Percentiles rank a stretch among this genome's conserved stretches.
Evolutionary conservation across 169 alveolate species (phyloP).

Genomic region (Blepharisma undulans): DNA sequence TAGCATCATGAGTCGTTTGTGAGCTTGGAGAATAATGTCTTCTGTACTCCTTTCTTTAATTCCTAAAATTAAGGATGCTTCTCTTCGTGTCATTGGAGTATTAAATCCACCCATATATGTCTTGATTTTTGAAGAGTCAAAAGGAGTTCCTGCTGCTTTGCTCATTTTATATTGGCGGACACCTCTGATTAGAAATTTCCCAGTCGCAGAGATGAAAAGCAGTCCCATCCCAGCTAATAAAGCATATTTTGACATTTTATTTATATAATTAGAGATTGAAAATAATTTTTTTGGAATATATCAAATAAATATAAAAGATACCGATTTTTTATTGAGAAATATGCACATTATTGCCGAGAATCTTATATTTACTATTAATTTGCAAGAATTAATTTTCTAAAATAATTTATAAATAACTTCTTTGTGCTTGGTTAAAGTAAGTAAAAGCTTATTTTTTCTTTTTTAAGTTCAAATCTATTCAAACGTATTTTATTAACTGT

Average conservation of each 20-base stretch:
- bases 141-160: neutral
- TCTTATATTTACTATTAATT: too few species aligned
- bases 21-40: constrained; percentile 52
- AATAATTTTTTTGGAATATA: too few species aligned
- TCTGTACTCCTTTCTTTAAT: constrained; percentile 52
- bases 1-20: constrained; percentile 62
- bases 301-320: too few species aligned
- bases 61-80: constrained; percentile 76
- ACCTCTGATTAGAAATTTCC: neutral
- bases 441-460: too few species aligned
- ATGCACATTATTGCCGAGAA: too few species aligned
- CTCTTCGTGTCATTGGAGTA: constrained; percentile 64
- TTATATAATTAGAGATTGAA: neutral
- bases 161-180: neutral
- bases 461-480: too few species aligned
- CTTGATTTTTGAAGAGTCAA: neutral
- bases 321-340: too few species aligned
- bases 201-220: neutral
- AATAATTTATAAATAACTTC: too few species aligned
- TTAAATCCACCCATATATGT: constrained; percentile 68
- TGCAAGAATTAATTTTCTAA: too few species aligned
- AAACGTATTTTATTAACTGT: too few species aligned
- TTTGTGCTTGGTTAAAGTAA: too few species aligned
- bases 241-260: constrained; percentile 26
- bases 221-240: constrained; percentile 40